Evolutionary conservation across 1,139 yeast species (phyloP).

Genomic region (Debaryomyces sp.): DNA sequence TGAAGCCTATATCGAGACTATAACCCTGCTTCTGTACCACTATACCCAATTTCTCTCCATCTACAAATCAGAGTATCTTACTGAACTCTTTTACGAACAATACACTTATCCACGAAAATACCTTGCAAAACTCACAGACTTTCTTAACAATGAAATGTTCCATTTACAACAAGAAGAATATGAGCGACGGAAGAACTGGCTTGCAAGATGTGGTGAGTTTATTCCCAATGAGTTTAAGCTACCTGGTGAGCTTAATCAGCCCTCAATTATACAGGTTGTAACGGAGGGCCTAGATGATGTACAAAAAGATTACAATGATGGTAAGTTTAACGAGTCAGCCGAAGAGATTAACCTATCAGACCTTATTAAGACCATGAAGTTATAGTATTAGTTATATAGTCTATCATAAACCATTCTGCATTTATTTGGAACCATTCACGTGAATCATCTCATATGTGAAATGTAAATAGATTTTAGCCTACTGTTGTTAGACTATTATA

Average conservation of each 20-base stretch:
- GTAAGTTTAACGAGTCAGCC: slow-evolving; percentile 12
- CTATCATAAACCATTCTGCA: background rate
- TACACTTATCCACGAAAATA: slow-evolving; percentile 44
- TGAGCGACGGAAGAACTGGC: slow-evolving; percentile 41
- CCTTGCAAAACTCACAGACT: slow-evolving; percentile 31
- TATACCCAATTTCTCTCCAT: slow-evolving; percentile 38
- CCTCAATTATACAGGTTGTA: slow-evolving; percentile 43
- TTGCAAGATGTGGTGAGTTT: slow-evolving; percentile 42
- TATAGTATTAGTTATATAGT: background rate
- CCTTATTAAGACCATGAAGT: slow-evolving; percentile 9
- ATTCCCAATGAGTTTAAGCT: slow-evolving; percentile 45
- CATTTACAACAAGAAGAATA: slow-evolving; percentile 38
- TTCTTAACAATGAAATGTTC: slow-evolving; percentile 37
- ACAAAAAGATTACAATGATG: slow-evolving; percentile 22
- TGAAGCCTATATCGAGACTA: slow-evolving; percentile 26
- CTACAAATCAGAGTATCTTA: slow-evolving; percentile 39
- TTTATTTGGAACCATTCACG: background rate
- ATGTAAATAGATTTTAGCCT: background rate
- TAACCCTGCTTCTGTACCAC: slow-evolving; percentile 37
- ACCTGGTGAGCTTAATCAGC: slow-evolving; percentile 44
- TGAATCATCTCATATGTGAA: background rate
- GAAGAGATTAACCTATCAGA: slow-evolving; percentile 29
- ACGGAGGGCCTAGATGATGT: slow-evolving; percentile 47
- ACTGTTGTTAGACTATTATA: background rate
- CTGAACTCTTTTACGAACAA: slow-evolving; percentile 45